phyloP scores from a whole-genome alignment of 495 filamentous ascomycete genomes.

The Geopyxis carbonaria region DNA sequence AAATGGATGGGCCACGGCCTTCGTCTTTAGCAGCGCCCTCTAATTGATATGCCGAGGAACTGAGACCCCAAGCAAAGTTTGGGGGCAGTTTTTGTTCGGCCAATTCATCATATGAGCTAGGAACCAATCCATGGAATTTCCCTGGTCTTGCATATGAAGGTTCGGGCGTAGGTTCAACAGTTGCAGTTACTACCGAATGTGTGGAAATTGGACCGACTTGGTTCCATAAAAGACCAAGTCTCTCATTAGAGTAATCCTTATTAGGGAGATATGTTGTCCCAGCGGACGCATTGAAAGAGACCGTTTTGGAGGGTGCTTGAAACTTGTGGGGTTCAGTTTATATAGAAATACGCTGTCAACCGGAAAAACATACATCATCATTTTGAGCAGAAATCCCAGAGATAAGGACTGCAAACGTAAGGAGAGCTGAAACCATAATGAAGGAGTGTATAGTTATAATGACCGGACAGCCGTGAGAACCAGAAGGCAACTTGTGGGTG shows the following conservation, averaged over 20 bases:
- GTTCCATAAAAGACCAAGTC: slow-evolving; percentile 30
- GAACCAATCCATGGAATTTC: slow-evolving; percentile 27
- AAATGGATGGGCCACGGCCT: slow-evolving; percentile 24
- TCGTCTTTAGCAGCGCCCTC: slow-evolving; percentile 25
- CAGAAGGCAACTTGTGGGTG: too few relatives aligned
- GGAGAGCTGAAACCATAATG: too few relatives aligned
- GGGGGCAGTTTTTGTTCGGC: slow-evolving; percentile 21
- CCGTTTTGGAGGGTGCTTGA: slow-evolving; percentile 16
- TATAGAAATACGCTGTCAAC: too few relatives aligned
- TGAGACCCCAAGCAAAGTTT: slow-evolving; percentile 22
- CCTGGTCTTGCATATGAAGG: slow-evolving; percentile 26
- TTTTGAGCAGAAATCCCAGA: too few relatives aligned
- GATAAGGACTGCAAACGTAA: too few relatives aligned
- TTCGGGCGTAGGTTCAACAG: slow-evolving; percentile 31
- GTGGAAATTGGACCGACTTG: slow-evolving; percentile 29
- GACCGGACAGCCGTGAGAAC: too few relatives aligned
- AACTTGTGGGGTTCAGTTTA: too few relatives aligned
- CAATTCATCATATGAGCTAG: slow-evolving; percentile 17
- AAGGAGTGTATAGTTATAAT: too few relatives aligned
- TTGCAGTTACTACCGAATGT: slow-evolving; percentile 29
- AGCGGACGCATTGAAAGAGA: slow-evolving; percentile 28
- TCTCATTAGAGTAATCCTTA: slow-evolving; percentile 30
- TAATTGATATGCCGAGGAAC: slow-evolving; percentile 27
- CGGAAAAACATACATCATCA: too few relatives aligned
- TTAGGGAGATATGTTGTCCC: slow-evolving; percentile 24